Conservation (phyloP, 371 early-diverging fungal genomes). For the Phascolomyces articulosus region DNA sequence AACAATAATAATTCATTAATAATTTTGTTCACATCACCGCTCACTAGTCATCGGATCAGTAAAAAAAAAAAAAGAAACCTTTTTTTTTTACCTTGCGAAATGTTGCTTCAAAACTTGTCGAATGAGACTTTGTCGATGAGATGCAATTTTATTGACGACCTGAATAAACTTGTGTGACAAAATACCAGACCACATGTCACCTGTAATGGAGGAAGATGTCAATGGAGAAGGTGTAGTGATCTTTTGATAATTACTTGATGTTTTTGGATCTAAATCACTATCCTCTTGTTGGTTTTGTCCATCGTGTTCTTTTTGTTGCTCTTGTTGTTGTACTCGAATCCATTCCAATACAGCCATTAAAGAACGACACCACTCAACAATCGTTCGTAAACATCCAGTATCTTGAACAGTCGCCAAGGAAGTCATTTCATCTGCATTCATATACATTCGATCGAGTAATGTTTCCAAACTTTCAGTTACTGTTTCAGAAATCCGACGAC, state of each 20-base stretch:
- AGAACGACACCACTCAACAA: constrained; percentile 45
- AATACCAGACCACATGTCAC: constrained; percentile 20
- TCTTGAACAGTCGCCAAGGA: constrained; percentile 19
- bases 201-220: not conserved
- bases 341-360: constrained; percentile 35
- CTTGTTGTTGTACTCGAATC: constrained; percentile 17
- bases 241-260: no score
- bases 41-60: no score
- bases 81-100: constrained; percentile 16
- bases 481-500: constrained; percentile 23
- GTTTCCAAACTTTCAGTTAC: constrained; percentile 45
- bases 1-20: no score
- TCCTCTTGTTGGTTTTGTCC: not conserved
- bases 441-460: constrained; percentile 38
- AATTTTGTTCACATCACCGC: no score
- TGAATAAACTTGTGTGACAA: constrained; percentile 39
- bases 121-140: constrained; percentile 1
- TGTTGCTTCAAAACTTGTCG: constrained; percentile 14
- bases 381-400: constrained; percentile 15
- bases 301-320: not conserved
- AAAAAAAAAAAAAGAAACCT: no score
- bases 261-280: no score
- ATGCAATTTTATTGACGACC: constrained; percentile 27
- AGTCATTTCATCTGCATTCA: constrained; percentile 30
- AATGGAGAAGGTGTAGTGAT: not conserved